phyloP scores from a whole-genome alignment of 2,329 filamentous ascomycete genomes.

The Verticillium tricorpus region DNA sequence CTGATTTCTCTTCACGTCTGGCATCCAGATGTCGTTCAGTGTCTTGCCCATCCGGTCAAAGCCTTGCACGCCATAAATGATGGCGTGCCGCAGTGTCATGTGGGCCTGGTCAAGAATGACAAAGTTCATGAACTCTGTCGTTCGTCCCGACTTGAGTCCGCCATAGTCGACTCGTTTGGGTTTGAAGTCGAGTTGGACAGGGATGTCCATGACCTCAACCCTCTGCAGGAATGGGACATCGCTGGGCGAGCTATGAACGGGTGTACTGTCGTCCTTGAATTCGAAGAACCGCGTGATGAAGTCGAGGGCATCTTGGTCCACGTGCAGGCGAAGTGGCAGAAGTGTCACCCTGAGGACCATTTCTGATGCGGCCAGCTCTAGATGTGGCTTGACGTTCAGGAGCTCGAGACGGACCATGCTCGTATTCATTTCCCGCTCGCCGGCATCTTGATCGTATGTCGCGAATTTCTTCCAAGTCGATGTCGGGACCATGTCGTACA shows the following conservation, averaged over 20 bases:
- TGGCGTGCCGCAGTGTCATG: constrained; percentile 80
- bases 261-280: constrained; percentile 76
- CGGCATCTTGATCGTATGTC: constrained; percentile 84
- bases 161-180: constrained; percentile 97
- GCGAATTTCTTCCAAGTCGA: constrained; percentile 99
- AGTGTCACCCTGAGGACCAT: constrained; percentile 77
- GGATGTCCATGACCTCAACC: constrained; percentile 78
- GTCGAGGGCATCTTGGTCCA: constrained; percentile 95
- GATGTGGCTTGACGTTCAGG: constrained; percentile 80
- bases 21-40: constrained; percentile 94
- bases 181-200: constrained; percentile 88
- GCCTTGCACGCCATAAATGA: constrained; percentile 86
- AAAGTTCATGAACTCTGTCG: constrained; percentile 99
- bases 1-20: constrained; percentile 85
- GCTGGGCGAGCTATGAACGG: constrained; percentile 53
- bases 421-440: constrained; percentile 78
- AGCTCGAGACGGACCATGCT: constrained; percentile 90
- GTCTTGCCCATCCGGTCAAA: constrained; percentile 88
- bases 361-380: constrained; percentile 81
- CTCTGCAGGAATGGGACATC: constrained; percentile 86
- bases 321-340: constrained; percentile 82
- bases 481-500: constrained; percentile 90
- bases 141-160: constrained; percentile 85
- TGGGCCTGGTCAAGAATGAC: constrained; percentile 85
- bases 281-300: constrained; percentile 98